A percentile compares a stretch with the other conserved stretches of the same genome.
Conservation (phyloP, 2,329 filamentous ascomycete genomes). For the Microsporum ferrugineum region DNA sequence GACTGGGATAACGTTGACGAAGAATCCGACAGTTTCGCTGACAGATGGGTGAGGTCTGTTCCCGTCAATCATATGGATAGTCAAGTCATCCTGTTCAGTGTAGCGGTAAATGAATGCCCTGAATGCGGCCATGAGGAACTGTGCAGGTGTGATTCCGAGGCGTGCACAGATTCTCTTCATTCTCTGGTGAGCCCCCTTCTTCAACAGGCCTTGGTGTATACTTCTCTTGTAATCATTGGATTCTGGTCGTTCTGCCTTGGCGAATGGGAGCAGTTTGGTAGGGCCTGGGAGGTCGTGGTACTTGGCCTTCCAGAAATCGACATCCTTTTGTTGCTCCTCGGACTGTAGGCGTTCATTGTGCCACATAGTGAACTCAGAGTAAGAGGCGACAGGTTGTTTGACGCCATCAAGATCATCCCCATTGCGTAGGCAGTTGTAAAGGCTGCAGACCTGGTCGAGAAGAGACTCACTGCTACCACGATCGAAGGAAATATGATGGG, state of each 20-base stretch:
- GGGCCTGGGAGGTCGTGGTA: constrained; percentile 10
- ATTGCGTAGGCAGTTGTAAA: constrained; percentile 17
- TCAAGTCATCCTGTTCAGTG: constrained; percentile 16
- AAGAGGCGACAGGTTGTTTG: constrained; percentile 13
- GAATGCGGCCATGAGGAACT: constrained; percentile 18
- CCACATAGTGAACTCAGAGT: constrained; percentile 19
- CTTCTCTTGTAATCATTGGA: constrained; percentile 12
- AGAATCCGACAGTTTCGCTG: constrained; percentile 16
- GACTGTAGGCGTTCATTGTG: constrained; percentile 16
- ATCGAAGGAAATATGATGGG: constrained; percentile 18
- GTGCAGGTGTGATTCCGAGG: constrained; percentile 17
- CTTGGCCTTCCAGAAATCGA: constrained; percentile 14
- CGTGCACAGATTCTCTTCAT: constrained; percentile 22
- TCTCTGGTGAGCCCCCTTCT: constrained; percentile 14
- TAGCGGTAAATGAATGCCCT: constrained; percentile 17
- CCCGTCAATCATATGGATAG: constrained; percentile 17
- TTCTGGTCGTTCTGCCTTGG: constrained; percentile 10
- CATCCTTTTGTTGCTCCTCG: constrained; percentile 10
- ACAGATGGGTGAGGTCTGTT: constrained; percentile 17
- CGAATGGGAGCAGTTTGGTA: constrained; percentile 13
- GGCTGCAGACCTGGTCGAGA: constrained; percentile 14
- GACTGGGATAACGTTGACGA: constrained; percentile 18
- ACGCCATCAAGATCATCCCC: constrained; percentile 11
- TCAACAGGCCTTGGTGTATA: constrained; percentile 13
- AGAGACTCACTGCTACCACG: constrained; percentile 16